A percentile compares a stretch with the other conserved stretches of the same genome.
These are phyloP conservation scores for Avena eriantha DNA, from an alignment of 176 grass and related monocot genomes.

Conservation along the genomic window DNA sequence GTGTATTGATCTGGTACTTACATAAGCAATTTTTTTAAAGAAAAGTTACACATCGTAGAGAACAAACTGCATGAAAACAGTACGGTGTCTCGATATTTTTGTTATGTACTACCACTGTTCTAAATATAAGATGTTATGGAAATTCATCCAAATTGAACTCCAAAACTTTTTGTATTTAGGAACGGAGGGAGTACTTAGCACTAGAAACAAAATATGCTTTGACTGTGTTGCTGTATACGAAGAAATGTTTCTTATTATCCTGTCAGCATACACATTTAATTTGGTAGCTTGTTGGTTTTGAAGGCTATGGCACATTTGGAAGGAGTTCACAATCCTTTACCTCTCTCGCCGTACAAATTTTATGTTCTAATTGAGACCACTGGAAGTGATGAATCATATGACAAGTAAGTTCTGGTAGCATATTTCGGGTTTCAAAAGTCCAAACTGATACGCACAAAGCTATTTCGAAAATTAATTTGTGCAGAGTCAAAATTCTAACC, in stretches of 20 bases:
- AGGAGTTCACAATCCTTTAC: conserved; percentile 88
- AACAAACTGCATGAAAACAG: not conserved
- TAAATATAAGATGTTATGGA: too few relatives aligned
- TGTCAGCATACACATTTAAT: conserved; percentile 41
- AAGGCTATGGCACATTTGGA: conserved; percentile 87
- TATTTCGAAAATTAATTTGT: conserved; percentile 14
- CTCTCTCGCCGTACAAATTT: conserved; percentile 64
- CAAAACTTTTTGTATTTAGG: too few relatives aligned
- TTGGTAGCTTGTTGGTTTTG: conserved; percentile 50
- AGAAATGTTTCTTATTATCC: conserved; percentile 26
- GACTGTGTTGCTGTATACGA: conserved; percentile 10
- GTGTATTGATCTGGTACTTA: conserved; percentile 81
- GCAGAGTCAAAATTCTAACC: not conserved
- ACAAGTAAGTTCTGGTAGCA: conserved; percentile 68
- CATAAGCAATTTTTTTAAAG: conserved; percentile 16
- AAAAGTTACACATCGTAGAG: conserved; percentile 9
- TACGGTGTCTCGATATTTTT: conserved; percentile 1
- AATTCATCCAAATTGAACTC: too few relatives aligned
- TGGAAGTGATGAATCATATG: conserved; percentile 91
- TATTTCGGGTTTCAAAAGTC: not conserved
- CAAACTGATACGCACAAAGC: conserved; percentile 24
- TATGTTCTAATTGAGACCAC: conserved; percentile 95
- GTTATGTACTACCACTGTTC: not conserved
- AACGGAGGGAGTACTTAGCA: not conserved
- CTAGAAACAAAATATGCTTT: conserved; percentile 9